Conservation (phyloP, 108 stramenopile genomes). For the Nitzschia sp. region DNA sequence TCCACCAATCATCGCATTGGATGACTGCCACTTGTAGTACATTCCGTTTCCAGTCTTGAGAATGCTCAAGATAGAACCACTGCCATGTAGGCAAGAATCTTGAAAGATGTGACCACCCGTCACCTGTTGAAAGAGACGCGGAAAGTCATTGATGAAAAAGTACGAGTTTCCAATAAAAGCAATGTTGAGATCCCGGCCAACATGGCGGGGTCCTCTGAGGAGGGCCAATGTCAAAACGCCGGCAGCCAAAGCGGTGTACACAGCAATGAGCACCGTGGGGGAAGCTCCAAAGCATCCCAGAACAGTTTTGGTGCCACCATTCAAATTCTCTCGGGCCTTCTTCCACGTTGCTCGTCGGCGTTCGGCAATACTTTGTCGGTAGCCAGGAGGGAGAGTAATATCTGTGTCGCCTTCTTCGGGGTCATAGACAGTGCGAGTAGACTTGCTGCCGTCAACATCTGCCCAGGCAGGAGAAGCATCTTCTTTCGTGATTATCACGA, state of each 20-base stretch:
- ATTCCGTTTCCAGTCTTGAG: conserved; percentile 60
- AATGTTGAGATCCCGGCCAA: conserved; percentile 18
- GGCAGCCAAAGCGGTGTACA: not conserved
- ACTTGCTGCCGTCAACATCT: not conserved
- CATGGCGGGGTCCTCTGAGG: not conserved
- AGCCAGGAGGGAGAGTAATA: conserved; percentile 5
- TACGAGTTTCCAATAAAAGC: conserved; percentile 61
- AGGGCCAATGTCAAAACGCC: not conserved
- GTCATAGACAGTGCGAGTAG: not conserved
- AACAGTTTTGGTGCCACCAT: not conserved
- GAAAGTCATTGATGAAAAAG: conserved; percentile 59
- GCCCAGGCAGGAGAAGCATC: conserved; percentile 11
- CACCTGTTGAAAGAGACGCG: conserved; percentile 47
- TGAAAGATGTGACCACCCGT: conserved; percentile 32
- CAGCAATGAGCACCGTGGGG: not conserved
- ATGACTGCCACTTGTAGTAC: conserved; percentile 50
- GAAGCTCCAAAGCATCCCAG: conserved; percentile 9
- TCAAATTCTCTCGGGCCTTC: not conserved
- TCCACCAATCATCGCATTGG: conserved; percentile 36
- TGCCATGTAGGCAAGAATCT: conserved; percentile 51
- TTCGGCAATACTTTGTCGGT: not conserved
- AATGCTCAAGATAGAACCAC: conserved; percentile 33
- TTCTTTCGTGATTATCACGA: not conserved
- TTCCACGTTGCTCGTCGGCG: not conserved
- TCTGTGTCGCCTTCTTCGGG: not conserved